These are phyloP conservation scores for Penicillium sp. DNA, from an alignment of 2,329 filamentous ascomycete genomes.

Conservation along the genomic window DNA sequence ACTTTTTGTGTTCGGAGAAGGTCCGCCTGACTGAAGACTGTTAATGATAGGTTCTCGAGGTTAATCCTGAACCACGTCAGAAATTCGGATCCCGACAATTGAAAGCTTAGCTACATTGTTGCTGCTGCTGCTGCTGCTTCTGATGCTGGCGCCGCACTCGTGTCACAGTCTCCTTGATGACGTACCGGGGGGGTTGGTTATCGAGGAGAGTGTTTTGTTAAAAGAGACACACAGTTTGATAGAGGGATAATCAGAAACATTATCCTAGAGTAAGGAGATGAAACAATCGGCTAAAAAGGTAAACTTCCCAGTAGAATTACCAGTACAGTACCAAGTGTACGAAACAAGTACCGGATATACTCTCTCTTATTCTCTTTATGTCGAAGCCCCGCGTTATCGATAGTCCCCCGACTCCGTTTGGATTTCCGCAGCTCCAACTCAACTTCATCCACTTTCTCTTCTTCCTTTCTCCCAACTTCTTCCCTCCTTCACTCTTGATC, in stretches of 20 bases:
- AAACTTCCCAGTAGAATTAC: not conserved
- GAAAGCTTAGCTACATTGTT: not conserved
- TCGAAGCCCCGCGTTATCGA: slow-evolving; percentile 22
- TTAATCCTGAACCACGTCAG: not conserved
- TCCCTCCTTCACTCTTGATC: slow-evolving; percentile 6
- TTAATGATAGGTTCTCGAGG: not conserved
- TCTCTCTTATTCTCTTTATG: not conserved
- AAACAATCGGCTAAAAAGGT: not conserved
- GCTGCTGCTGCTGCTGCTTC: not conserved
- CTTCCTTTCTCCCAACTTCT: slow-evolving; percentile 17
- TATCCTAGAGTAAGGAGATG: not conserved
- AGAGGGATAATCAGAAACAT: not conserved
- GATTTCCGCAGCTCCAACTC: slow-evolving; percentile 14
- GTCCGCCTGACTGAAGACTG: slow-evolving; percentile 7
- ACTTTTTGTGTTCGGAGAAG: slow-evolving; percentile 5
- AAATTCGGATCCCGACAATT: not conserved
- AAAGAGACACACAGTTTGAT: not conserved
- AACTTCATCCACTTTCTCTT: slow-evolving; percentile 9
- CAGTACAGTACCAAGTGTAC: slow-evolving; percentile 1
- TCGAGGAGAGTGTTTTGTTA: not conserved
- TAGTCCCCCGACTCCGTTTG: slow-evolving; percentile 15
- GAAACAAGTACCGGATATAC: slow-evolving; percentile 5
- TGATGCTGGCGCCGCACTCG: not conserved
- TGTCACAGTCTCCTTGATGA: slow-evolving; percentile 22
- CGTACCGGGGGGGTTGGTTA: slow-evolving; percentile 3